These are phyloP conservation scores for Kluyveromyces starmeri DNA, from an alignment of 805 yeast species.

Conservation along the genomic window DNA sequence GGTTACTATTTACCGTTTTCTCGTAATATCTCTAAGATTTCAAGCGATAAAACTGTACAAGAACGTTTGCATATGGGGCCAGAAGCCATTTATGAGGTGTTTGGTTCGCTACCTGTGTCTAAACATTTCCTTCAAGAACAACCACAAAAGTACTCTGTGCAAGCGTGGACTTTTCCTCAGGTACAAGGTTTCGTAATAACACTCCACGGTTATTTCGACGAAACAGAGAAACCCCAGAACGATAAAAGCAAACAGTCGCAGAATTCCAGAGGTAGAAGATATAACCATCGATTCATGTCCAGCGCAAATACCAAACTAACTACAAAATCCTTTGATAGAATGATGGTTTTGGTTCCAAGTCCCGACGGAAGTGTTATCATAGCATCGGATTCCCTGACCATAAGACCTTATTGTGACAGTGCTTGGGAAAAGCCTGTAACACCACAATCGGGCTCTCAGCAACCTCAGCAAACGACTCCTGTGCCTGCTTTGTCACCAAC, in stretches of 20 bases:
- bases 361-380: constrained; percentile 64
- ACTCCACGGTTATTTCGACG: constrained; percentile 80
- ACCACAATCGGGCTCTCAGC: constrained; percentile 3
- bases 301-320: constrained; percentile 33
- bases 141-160: constrained; percentile 67
- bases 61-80: constrained; percentile 60
- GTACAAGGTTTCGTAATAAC: constrained; percentile 70
- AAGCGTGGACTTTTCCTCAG: constrained; percentile 61
- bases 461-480: constrained; percentile 7
- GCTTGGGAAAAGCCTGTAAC: constrained; percentile 40
- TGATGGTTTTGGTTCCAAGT: constrained; percentile 65
- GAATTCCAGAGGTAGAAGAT: constrained; percentile 19
- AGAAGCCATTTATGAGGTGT: constrained; percentile 50
- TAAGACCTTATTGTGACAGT: constrained; percentile 52
- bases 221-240: constrained; percentile 46
- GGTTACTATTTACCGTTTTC: constrained; percentile 65
- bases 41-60: constrained; percentile 44
- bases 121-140: constrained; percentile 57
- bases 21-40: constrained; percentile 62
- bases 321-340: constrained; percentile 77
- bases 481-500: constrained; percentile 14
- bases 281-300: constrained; percentile 25
- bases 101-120: constrained; percentile 66
- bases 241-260: constrained; percentile 21
- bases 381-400: constrained; percentile 72